Base-by-base conservation (phyloP, 306 rosid genomes). In the Gynostemma pentaphyllum region DNA sequence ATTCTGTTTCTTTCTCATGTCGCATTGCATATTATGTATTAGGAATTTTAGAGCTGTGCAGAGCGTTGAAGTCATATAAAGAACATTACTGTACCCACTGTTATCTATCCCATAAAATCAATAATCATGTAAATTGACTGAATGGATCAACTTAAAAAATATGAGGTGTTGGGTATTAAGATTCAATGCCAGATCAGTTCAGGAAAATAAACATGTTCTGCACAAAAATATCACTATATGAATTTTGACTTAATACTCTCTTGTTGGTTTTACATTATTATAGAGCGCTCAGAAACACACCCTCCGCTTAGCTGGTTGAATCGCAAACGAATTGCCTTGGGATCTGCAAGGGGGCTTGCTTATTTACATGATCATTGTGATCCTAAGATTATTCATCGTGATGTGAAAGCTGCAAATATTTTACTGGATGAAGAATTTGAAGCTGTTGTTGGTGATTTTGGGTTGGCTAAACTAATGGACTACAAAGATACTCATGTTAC, bases 311-410 rank as follows among this genome's bases (percentile, higher is more conserved):
- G 77, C 56, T 88, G 96, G 96, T 64, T 64, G 66, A 72, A 34
- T 41, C 75, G 96, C 37, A 73, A 84, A 79, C 68, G 64, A 40
- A 92, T 88, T 60, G 82, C 99, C 5, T 59, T 92, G 57, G 99
- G 96, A 68, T 16, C 96, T 78, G 95, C 99, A 6, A 81, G 95
- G 80, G 99, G 96, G 28, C 90, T 88, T 60, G 84, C 96, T 59
- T 88, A 92, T 78, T 80, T 92, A 75, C 99, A 92, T 67, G 99
- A 92, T 78, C 95, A 92, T 69, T 92, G 95, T 73, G 88, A 88
- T 78, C 96, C 98, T 10, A 88, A 86, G 81, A 92, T 92, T 66
- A 92, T 92, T 75, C 98, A 88, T 63, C 90, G 94, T 71, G 94
- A 88, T 77, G 96, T 92, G 48, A 92, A 92, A 75, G 96, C 98